Conservation (phyloP, 139 green algal species). For the Limnomonas spitsbergensis region DNA sequence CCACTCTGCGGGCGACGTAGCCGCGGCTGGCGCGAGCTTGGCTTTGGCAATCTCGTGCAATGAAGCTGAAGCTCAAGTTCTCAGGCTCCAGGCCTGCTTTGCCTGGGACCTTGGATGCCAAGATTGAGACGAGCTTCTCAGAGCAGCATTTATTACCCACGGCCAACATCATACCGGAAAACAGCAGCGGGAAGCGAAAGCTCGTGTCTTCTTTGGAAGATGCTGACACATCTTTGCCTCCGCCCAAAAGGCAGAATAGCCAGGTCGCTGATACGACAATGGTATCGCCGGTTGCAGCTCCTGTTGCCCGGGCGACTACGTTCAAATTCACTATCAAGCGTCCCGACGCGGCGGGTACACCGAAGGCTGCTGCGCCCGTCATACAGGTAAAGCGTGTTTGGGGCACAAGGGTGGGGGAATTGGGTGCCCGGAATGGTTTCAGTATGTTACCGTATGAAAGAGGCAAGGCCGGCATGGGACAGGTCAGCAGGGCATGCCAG, state of each 20-base stretch:
- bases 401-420: no score
- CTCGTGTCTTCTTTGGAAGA: neutral
- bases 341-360: neutral
- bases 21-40: neutral
- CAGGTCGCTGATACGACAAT: neutral
- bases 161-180: neutral
- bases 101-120: neutral
- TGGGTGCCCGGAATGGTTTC: no score
- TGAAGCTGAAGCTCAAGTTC: neutral
- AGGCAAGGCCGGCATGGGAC: no score
- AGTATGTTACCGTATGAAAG: no score
- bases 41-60: neutral
- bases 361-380: neutral
- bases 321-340: conserved; percentile 8
- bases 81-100: neutral
- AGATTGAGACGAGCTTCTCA: neutral
- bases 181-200: neutral
- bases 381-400: no score
- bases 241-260: neutral
- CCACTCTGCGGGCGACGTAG: neutral
- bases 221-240: neutral
- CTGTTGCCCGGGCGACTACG: neutral
- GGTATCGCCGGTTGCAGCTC: neutral
- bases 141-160: no score
- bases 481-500: no score